A percentile compares a stretch with the other conserved stretches of the same genome.
phyloP scores from a whole-genome alignment of 768 basidiomycete genomes.

The Amanita phalloides region DNA sequence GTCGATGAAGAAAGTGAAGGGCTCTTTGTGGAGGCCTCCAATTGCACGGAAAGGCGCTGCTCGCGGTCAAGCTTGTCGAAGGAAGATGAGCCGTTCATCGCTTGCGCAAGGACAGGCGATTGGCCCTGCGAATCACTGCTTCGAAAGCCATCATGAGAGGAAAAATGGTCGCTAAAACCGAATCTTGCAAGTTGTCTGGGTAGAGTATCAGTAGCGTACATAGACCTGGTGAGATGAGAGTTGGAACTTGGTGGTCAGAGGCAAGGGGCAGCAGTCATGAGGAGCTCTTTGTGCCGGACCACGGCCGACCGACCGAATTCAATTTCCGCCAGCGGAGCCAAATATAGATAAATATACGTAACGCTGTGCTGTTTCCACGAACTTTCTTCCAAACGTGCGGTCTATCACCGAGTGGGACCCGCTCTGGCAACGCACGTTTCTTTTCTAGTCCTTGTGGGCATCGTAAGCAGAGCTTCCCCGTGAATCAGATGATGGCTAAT shows the following conservation, averaged over 20 bases:
- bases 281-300: constrained; percentile 1
- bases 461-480: too few relatives aligned
- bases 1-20: constrained; percentile 8
- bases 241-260: constrained; percentile 1
- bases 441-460: neutral
- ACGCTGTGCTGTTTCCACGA: neutral
- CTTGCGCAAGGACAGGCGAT: neutral
- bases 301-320: neutral
- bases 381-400: neutral
- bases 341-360: constrained; percentile 1
- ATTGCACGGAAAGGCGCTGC: constrained; percentile 13
- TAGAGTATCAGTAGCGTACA: constrained; percentile 14
- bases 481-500: too few relatives aligned
- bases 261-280: neutral
- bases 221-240: constrained; percentile 13
- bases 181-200: constrained; percentile 7
- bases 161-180: constrained; percentile 4
- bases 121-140: constrained; percentile 3
- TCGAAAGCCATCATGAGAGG: constrained; percentile 5
- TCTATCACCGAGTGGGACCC: neutral
- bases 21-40: constrained; percentile 6
- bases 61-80: constrained; percentile 12
- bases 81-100: constrained; percentile 4
- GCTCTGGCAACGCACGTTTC: neutral
- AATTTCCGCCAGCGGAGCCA: neutral